These are phyloP conservation scores for Akanthomyces dipterigenus DNA, from an alignment of 2,329 filamentous ascomycete species.

Conservation along the genomic window DNA sequence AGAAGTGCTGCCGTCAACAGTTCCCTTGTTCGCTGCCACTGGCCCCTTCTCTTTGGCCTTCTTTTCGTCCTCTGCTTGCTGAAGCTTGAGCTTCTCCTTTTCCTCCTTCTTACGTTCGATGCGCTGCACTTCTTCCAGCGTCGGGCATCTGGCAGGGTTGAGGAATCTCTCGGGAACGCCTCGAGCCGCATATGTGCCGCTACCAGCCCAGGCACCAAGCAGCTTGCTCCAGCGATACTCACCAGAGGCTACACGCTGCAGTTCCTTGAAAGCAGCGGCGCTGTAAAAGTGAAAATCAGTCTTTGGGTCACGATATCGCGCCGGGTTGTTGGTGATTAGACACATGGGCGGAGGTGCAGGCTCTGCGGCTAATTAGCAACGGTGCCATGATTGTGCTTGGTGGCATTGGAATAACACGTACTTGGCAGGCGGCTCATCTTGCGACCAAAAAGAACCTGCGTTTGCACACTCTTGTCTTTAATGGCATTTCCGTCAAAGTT, in stretches of 20 bases:
- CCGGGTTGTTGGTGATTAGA: slow-evolving; percentile 74
- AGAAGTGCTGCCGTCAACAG: not conserved
- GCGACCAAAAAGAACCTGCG: slow-evolving; percentile 51
- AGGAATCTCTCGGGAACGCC: slow-evolving; percentile 77
- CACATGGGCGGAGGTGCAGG: slow-evolving; percentile 54
- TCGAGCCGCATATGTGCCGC: slow-evolving; percentile 53
- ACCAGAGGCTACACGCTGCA: slow-evolving; percentile 65
- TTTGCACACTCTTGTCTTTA: slow-evolving; percentile 50
- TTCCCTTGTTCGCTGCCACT: not conserved
- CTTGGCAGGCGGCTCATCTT: slow-evolving; percentile 52
- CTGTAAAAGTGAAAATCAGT: slow-evolving; percentile 81
- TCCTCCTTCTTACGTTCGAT: slow-evolving; percentile 17
- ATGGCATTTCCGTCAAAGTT: slow-evolving; percentile 53
- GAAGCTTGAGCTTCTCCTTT: slow-evolving; percentile 12
- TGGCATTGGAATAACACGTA: slow-evolving; percentile 28
- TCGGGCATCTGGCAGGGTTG: slow-evolving; percentile 25
- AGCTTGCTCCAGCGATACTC: slow-evolving; percentile 78
- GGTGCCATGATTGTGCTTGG: not conserved
- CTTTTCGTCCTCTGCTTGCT: slow-evolving; percentile 8
- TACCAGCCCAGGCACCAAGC: slow-evolving; percentile 77
- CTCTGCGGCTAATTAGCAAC: slow-evolving; percentile 28
- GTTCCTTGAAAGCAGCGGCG: slow-evolving; percentile 71
- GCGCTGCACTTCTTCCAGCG: slow-evolving; percentile 19
- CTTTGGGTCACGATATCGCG: slow-evolving; percentile 75
- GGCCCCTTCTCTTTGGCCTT: slow-evolving; percentile 15